Evolutionary conservation across 1,284 basidiomycete species (phyloP).

Genomic region (Ganoderma boninense): DNA sequence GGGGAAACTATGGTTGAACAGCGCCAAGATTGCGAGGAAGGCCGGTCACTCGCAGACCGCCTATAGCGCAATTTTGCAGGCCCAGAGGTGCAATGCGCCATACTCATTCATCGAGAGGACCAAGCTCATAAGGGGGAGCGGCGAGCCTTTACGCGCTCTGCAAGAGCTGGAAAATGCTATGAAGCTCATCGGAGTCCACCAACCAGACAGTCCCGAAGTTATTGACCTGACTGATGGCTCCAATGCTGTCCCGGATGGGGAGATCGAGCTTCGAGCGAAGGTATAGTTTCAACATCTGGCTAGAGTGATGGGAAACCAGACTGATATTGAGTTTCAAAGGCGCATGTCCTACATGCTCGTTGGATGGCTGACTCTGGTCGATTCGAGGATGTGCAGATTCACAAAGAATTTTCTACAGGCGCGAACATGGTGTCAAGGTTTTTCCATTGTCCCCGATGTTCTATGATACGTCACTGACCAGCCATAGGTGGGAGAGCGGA

Average conservation of each 20-base stretch:
- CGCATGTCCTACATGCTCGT: conserved; percentile 86
- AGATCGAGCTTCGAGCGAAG: conserved; percentile 74
- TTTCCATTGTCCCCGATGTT: conserved; percentile 30
- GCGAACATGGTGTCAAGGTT: conserved; percentile 66
- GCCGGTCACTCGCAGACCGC: conserved; percentile 97
- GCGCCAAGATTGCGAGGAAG: conserved; percentile 95
- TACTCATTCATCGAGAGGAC: conserved; percentile 94
- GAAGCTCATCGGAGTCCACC: conserved; percentile 30
- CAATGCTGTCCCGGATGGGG: conserved; percentile 48
- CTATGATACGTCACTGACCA: background rate
- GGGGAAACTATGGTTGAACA: conserved; percentile 90
- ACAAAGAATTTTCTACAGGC: conserved; percentile 66
- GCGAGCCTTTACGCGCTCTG: conserved; percentile 88
- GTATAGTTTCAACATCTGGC: conserved; percentile 45
- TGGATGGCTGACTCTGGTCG: conserved; percentile 95
- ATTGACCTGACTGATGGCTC: conserved; percentile 18
- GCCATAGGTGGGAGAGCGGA: conserved; percentile 82
- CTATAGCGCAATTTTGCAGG: conserved; percentile 95
- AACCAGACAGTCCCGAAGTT: conserved; percentile 1
- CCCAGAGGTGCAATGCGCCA: conserved; percentile 76
- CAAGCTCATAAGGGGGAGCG: conserved; percentile 84
- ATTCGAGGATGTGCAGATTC: conserved; percentile 74
- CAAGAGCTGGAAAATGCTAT: conserved; percentile 90
- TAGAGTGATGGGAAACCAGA: background rate
- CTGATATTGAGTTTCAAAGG: conserved; percentile 54